Conservation (phyloP, 257 asterid genomes). For the Nemophila menziesii region DNA sequence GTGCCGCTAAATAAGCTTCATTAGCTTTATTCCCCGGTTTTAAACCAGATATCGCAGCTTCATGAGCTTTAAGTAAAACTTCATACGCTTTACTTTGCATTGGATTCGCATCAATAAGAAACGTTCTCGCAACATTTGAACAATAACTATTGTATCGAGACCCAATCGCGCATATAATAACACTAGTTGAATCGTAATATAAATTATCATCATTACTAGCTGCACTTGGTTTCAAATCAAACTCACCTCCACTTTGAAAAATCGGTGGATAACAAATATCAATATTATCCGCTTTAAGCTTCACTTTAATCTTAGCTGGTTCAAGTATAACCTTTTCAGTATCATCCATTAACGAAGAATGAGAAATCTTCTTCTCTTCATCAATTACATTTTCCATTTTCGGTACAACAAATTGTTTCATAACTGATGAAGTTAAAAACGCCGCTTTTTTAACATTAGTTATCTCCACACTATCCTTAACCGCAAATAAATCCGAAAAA, state of each 20-base stretch:
- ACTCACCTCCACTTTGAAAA: conserved; percentile 27
- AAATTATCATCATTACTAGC: conserved; percentile 18
- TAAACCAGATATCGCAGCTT: conserved; percentile 17
- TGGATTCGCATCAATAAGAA: conserved; percentile 21
- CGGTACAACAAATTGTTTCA: conserved; percentile 25
- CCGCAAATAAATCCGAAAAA: conserved; percentile 21
- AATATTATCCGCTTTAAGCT: conserved; percentile 23
- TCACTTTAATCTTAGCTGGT: conserved; percentile 26
- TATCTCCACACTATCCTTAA: conserved; percentile 18
- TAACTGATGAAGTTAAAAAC: conserved; percentile 19
- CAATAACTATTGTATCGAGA: conserved; percentile 23
- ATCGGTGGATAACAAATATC: conserved; percentile 25
- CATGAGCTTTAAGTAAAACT: conserved; percentile 22
- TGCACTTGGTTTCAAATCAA: conserved; percentile 25
- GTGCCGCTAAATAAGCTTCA: conserved; percentile 15
- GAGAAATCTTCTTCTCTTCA: conserved; percentile 22
- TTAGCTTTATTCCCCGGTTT: conserved; percentile 20
- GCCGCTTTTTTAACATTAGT: conserved; percentile 26
- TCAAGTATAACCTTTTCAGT: conserved; percentile 23
- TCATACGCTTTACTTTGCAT: conserved; percentile 21
- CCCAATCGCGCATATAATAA: conserved; percentile 23
- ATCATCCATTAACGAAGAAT: conserved; percentile 25
- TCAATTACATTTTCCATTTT: conserved; percentile 23
- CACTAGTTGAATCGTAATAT: conserved; percentile 24
- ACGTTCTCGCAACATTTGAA: conserved; percentile 21